phyloP scores from a whole-genome alignment of 495 filamentous ascomycete genomes.

The Aspergillus ostianus region DNA sequence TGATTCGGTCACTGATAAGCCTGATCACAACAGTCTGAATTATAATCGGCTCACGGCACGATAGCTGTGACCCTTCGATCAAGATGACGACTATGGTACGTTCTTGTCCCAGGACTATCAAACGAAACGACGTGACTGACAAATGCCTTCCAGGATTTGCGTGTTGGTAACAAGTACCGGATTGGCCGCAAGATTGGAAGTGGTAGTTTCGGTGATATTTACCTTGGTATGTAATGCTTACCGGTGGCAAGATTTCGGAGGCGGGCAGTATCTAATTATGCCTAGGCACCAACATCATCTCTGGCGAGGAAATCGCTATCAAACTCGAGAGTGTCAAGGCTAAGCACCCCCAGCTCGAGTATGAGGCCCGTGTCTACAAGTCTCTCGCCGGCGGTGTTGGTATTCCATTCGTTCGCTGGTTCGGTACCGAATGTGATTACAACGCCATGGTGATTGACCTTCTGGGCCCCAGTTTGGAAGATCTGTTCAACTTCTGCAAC shows the following conservation, averaged over 20 bases:
- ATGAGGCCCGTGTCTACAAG: constrained; percentile 99
- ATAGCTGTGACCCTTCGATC: constrained; percentile 35
- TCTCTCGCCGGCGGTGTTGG: constrained; percentile 97
- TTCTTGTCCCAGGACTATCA: constrained; percentile 6
- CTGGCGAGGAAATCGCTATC: constrained; percentile 99
- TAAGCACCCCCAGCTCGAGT: constrained; percentile 99
- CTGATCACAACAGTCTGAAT: constrained; percentile 10
- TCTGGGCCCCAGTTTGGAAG: constrained; percentile 94
- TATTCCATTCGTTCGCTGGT: constrained; percentile 99
- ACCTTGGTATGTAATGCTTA: constrained; percentile 65
- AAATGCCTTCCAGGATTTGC: constrained; percentile 72
- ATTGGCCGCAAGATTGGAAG: constrained; percentile 99
- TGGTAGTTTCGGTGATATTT: constrained; percentile 98
- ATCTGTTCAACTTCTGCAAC: constrained; percentile 99
- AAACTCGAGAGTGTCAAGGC: constrained; percentile 99
- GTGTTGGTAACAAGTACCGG: constrained; percentile 99
- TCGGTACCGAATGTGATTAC: constrained; percentile 99
- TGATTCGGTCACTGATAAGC: background rate
- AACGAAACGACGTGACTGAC: constrained; percentile 7
- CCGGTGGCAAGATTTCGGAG: background rate
- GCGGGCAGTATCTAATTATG: background rate
- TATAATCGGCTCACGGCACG: constrained; percentile 28
- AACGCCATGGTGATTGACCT: constrained; percentile 99
- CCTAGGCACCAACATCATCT: constrained; percentile 97
- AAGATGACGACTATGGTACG: constrained; percentile 53